A percentile compares a stretch with the other conserved stretches of the same genome.
Conservation (phyloP, 2,329 filamentous ascomycete genomes). For the Stemphylium lycopersici region DNA sequence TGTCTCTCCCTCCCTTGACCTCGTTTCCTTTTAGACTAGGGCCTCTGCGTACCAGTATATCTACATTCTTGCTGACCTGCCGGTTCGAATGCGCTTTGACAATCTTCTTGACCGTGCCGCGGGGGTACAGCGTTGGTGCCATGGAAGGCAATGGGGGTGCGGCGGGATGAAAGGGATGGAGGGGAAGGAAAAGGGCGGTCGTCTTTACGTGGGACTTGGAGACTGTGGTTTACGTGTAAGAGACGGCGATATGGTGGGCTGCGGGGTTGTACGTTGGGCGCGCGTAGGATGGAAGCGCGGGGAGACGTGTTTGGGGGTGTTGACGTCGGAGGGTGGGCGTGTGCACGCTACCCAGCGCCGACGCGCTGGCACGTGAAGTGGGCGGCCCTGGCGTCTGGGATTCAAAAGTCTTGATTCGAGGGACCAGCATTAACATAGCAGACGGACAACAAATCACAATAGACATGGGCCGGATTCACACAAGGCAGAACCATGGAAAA, state of each 20-base stretch:
- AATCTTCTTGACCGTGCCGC: constrained; percentile 84
- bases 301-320: background rate
- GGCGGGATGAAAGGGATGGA: too few relatives aligned
- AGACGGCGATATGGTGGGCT: too few relatives aligned
- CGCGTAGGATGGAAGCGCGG: background rate
- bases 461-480: background rate
- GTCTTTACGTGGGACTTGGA: too few relatives aligned
- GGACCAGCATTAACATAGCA: too few relatives aligned
- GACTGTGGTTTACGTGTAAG: too few relatives aligned
- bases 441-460: background rate
- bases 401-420: too few relatives aligned
- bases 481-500: too few relatives aligned
- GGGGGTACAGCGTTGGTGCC: constrained; percentile 77
- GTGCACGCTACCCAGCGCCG: background rate
- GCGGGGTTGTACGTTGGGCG: background rate
- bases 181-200: too few relatives aligned
- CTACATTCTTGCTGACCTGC: constrained; percentile 81
- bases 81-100: constrained; percentile 86
- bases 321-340: background rate
- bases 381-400: background rate
- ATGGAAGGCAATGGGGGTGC: constrained; percentile 39
- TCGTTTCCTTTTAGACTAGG: too few relatives aligned
- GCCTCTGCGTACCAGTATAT: constrained; percentile 71
- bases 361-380: constrained; percentile 16
- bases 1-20: too few relatives aligned